Conservation (phyloP, 345 rosid genomes). For the Trapa bicornis region DNA sequence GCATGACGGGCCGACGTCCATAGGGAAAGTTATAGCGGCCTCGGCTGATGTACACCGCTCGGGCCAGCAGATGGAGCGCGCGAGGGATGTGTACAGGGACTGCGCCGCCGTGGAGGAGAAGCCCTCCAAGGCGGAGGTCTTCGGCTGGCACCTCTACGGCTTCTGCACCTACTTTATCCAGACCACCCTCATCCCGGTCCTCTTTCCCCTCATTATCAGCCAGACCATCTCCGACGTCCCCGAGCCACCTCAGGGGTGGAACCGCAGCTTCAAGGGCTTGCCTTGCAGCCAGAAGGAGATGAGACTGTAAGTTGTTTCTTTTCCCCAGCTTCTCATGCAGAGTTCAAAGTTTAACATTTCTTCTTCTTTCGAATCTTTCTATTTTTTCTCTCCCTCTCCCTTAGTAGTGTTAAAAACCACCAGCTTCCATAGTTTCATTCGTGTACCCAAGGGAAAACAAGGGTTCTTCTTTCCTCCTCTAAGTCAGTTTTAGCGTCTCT, state of each 20-base stretch:
- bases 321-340: not conserved
- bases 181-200: conserved; percentile 29
- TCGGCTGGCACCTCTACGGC: conserved; percentile 45
- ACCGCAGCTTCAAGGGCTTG: conserved; percentile 18
- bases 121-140: conserved; percentile 31
- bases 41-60: conserved; percentile 16
- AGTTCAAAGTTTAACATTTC: not conserved
- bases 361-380: not conserved
- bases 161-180: conserved; percentile 38
- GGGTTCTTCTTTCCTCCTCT: not conserved
- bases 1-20: conserved; percentile 10
- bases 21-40: conserved; percentile 13
- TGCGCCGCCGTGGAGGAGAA: conserved; percentile 10
- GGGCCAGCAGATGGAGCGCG: conserved; percentile 20
- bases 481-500: not conserved
- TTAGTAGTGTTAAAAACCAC: not conserved
- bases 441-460: not conserved
- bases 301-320: conserved; percentile 24
- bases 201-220: conserved; percentile 43
- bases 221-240: conserved; percentile 17
- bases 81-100: conserved; percentile 7
- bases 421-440: not conserved
- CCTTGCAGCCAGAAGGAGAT: conserved; percentile 20
- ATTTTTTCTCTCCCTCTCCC: not conserved
- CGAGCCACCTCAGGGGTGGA: conserved; percentile 16